Evolutionary conservation across 129 eudicot species (phyloP), one percentile per base, ranked within the genome.

Genomic region (Tagetes erecta): DNA sequence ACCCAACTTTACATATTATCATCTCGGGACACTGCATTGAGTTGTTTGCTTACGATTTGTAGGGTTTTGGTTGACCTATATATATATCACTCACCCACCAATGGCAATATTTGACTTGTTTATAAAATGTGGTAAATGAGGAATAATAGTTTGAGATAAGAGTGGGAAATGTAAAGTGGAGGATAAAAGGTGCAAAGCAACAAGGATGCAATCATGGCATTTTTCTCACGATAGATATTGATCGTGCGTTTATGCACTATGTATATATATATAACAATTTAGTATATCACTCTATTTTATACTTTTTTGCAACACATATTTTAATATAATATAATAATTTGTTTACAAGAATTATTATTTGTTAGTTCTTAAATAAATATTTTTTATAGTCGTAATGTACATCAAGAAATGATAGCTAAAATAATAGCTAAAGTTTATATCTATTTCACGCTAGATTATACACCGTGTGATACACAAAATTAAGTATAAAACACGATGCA

Each of bases 51-150:
- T 76, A 66, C 13, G 46, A 76, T 53, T 51, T 76, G 80, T 66
- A 13, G 73, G 73, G 80, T 66, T 40, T 64, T 66, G 30, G 74
- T 67, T 67, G 74, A 67, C 74, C 68, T 53, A 66, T 20, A 20
- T 20, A 20, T 20, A 20, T 20, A 20, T 72, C 68, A 33, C 58
- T 42, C 13, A 34, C 6, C n/a, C 4, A 37, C 8, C 33, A 38
- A n/a, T 34, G 13, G 45, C 27, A 20, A 27, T 37, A 36, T 64
- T 35, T 59, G 35, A 58, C 59, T 59, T 69, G 35, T 45, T 41
- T 45, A 73, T 44, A 52, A 45, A 76, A 76, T 76, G 60, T 76
- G 80, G 3, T 68, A 68, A 76, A 76, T 37, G 80, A 56, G 75
- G 74, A 44, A 67, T 56, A 67, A 41, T 56, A 56, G 46, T 76